phyloP scores from a whole-genome alignment of 345 rosid genomes.

The Melaleuca quinquenervia region DNA sequence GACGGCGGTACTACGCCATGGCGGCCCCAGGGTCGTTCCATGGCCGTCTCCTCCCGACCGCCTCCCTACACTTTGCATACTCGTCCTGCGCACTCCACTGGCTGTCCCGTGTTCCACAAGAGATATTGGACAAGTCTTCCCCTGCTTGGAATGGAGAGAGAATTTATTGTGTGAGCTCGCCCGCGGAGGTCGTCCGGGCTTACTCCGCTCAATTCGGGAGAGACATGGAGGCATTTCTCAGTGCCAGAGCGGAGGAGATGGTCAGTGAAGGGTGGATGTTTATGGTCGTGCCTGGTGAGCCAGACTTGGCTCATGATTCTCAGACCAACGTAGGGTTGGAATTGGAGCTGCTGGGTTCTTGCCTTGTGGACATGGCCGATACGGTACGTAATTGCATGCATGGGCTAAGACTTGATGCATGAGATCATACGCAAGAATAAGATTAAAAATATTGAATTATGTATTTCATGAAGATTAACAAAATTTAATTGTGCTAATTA shows the following conservation, averaged over 20 bases:
- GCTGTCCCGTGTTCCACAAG: neutral
- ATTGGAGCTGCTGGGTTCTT: neutral
- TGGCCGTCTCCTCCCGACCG: constrained; percentile 1
- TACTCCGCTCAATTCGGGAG: constrained; percentile 1
- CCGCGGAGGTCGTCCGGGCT: neutral
- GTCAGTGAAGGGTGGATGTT: neutral
- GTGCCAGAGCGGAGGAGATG: constrained; percentile 2
- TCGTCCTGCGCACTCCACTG: neutral
- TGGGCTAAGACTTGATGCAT: neutral
- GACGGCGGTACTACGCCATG: neutral
- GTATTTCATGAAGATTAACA: neutral
- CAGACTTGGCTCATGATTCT: neutral
- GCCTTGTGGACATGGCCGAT: neutral
- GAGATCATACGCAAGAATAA: neutral
- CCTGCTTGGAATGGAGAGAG: constrained; percentile 9
- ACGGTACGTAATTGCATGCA: neutral
- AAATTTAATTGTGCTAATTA: neutral
- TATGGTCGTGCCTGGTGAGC: neutral
- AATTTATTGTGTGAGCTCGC: neutral
- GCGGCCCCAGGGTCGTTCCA: constrained; percentile 4
- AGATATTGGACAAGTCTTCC: neutral
- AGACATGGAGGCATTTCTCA: constrained; percentile 1
- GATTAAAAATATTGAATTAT: neutral
- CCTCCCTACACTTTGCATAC: neutral
- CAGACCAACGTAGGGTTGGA: neutral